These are phyloP conservation scores for Coprinopsis marcescibilis DNA, from an alignment of 768 basidiomycete species.

Conservation along the genomic window DNA sequence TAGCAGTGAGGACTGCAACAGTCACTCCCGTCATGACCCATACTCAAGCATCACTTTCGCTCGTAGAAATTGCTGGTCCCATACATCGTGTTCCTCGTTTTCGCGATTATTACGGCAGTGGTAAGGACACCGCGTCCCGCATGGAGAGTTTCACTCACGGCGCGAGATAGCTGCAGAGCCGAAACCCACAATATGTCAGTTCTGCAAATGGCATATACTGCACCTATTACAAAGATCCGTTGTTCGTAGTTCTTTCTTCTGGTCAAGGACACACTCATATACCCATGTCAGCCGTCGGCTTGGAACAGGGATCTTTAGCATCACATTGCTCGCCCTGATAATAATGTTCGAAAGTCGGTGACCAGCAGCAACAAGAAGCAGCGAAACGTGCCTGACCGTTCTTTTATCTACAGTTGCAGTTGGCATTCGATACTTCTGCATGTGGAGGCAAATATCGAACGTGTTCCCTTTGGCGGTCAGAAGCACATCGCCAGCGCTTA, in stretches of 20 bases:
- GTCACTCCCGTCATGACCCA: background rate
- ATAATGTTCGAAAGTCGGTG: slow-evolving; percentile 40
- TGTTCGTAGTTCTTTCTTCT: slow-evolving; percentile 27
- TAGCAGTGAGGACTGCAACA: slow-evolving; percentile 12
- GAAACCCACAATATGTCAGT: slow-evolving; percentile 19
- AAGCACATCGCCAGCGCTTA: slow-evolving; percentile 29
- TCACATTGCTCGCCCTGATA: slow-evolving; percentile 32
- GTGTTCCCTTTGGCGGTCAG: slow-evolving; percentile 37
- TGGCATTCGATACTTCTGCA: slow-evolving; percentile 35
- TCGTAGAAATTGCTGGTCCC: slow-evolving; percentile 23
- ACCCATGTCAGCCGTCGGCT: slow-evolving; percentile 20
- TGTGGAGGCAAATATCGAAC: slow-evolving; percentile 29
- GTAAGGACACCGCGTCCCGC: slow-evolving; percentile 22
- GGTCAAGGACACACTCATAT: background rate
- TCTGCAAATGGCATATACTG: slow-evolving; percentile 47
- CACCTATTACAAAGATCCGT: slow-evolving; percentile 23
- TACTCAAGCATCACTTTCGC: background rate
- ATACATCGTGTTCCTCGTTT: slow-evolving; percentile 36
- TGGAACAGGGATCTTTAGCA: slow-evolving; percentile 40
- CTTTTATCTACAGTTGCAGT: slow-evolving; percentile 33
- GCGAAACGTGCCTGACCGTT: background rate
- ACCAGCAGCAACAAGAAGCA: background rate
- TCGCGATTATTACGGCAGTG: slow-evolving; percentile 30
- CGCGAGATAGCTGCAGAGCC: slow-evolving; percentile 13
- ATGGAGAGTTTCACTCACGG: background rate